Evolutionary conservation across 306 rosid genomes (phyloP).

Genomic region (Leucaena leucocephala): DNA sequence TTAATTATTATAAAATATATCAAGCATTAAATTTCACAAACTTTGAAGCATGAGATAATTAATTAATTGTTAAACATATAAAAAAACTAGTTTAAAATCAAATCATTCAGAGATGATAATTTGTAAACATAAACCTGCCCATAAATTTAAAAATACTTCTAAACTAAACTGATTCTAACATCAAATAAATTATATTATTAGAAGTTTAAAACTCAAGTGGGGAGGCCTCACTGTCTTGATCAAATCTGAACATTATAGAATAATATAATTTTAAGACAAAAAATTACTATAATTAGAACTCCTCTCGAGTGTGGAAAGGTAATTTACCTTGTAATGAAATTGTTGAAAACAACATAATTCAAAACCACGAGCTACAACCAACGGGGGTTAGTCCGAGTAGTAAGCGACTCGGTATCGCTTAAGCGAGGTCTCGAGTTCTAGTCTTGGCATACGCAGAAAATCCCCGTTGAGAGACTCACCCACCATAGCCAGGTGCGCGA

Average conservation of each 20-base stretch:
- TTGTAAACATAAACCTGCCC: background rate
- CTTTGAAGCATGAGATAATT: background rate
- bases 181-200: no score
- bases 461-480: no score
- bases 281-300: no score
- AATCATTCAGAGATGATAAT: no score
- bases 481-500: no score
- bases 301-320: no score
- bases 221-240: background rate
- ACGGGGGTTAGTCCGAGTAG: no score
- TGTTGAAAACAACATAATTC: background rate
- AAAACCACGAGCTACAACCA: no score
- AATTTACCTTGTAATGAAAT: background rate
- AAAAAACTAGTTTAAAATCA: no score
- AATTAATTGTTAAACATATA: background rate
- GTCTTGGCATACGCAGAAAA: no score
- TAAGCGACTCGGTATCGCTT: no score
- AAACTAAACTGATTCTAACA: background rate
- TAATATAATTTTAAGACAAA: background rate
- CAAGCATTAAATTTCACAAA: background rate
- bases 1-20: background rate
- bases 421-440: no score
- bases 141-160: background rate
- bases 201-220: background rate
- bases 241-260: background rate